Evolutionary conservation across 2,329 filamentous ascomycete genomes (phyloP).

Genomic region (Colletotrichum neosansevieriae): DNA sequence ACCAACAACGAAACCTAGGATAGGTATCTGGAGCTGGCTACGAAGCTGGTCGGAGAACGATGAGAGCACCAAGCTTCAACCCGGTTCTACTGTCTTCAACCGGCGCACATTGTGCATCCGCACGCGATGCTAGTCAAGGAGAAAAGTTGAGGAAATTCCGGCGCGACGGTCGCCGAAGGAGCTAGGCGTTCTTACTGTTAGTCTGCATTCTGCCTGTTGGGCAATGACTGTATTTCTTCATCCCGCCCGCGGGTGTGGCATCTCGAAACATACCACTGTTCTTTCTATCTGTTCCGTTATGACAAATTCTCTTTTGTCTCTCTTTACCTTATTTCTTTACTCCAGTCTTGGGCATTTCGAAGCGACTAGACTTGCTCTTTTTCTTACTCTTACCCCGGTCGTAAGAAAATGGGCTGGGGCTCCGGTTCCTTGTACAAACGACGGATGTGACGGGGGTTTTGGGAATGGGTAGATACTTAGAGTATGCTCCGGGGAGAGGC

Average conservation of each 20-base stretch:
- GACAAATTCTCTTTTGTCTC: slow-evolving; percentile 10
- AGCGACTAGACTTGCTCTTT: slow-evolving; percentile 19
- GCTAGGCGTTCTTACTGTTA: slow-evolving; percentile 24
- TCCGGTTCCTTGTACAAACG: slow-evolving; percentile 26
- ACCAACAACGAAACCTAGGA: background rate
- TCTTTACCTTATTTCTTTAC: background rate
- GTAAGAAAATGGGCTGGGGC: background rate
- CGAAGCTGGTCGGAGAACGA: background rate
- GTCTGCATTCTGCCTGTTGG: slow-evolving; percentile 6
- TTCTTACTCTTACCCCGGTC: background rate
- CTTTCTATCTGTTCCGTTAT: slow-evolving; percentile 22
- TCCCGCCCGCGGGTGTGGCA: slow-evolving; percentile 6
- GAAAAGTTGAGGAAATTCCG: background rate
- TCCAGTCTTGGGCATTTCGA: slow-evolving; percentile 13
- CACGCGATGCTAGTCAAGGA: background rate
- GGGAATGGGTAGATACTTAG: slow-evolving; percentile 6
- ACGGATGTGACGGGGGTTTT: background rate
- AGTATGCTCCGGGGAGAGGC: background rate
- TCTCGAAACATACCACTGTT: slow-evolving; percentile 28
- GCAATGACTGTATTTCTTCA: background rate
- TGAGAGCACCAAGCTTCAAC: background rate
- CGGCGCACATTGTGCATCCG: slow-evolving; percentile 10
- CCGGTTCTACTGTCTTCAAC: background rate
- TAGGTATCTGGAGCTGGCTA: slow-evolving; percentile 6
- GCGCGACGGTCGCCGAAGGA: slow-evolving; percentile 16